Evolutionary conservation across 2,329 filamentous ascomycete genomes (phyloP).

Genomic region (Leptographium lundbergii): DNA sequence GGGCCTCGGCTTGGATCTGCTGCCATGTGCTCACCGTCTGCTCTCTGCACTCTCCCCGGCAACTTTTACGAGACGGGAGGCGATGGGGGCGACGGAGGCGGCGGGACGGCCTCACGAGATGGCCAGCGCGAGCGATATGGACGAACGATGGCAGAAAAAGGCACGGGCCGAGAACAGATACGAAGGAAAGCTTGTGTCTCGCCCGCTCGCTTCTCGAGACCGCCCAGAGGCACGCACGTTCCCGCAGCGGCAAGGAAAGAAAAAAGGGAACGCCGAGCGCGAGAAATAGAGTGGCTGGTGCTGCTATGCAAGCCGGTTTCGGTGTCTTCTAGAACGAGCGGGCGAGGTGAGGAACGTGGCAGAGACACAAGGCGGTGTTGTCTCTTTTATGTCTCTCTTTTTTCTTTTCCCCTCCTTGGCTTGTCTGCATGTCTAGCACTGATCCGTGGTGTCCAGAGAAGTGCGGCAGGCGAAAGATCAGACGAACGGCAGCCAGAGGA

Average conservation of each 20-base stretch:
- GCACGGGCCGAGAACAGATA: not conserved
- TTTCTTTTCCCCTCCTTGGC: too few relatives aligned
- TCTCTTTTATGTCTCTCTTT: too few relatives aligned
- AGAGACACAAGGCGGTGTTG: not conserved
- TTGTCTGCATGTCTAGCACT: too few relatives aligned
- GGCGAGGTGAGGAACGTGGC: not conserved
- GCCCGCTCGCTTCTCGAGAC: constrained; percentile 10
- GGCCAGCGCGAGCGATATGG: too few relatives aligned
- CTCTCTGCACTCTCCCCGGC: not conserved
- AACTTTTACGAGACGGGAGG: not conserved
- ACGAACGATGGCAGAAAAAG: not conserved
- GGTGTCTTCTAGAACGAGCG: not conserved
- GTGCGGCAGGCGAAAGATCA: not conserved
- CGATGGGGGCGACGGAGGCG: not conserved
- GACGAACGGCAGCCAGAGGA: not conserved
- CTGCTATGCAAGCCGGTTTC: not conserved
- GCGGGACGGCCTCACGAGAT: not conserved
- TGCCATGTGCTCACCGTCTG: not conserved
- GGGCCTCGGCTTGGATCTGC: not conserved
- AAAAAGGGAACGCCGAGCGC: too few relatives aligned
- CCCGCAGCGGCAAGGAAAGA: not conserved
- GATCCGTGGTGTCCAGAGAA: not conserved
- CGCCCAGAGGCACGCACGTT: constrained; percentile 2
- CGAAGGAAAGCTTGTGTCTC: constrained; percentile 3
- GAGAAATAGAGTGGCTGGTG: not conserved